A percentile compares a stretch with the other conserved stretches of the same genome.
phyloP scores from a whole-genome alignment of 2,329 filamentous ascomycete species.

The Pyricularia sp. region DNA sequence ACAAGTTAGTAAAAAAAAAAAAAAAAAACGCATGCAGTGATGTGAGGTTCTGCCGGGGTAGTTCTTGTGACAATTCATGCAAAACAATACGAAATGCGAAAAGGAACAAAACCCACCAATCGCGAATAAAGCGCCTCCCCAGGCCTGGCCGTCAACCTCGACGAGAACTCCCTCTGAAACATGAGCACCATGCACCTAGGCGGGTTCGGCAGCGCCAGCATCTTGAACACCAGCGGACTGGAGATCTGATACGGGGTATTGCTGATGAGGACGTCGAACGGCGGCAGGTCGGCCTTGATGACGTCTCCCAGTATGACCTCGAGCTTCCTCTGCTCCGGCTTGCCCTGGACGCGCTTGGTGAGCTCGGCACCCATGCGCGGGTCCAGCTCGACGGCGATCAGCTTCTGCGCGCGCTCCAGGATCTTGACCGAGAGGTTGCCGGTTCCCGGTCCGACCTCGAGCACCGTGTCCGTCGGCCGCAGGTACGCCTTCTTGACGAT shows the following conservation, averaged over 20 bases:
- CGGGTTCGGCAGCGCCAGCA: slow-evolving; percentile 68
- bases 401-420: slow-evolving; percentile 70
- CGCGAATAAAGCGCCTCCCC: slow-evolving; percentile 83
- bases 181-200: slow-evolving; percentile 57
- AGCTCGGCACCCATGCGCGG: slow-evolving; percentile 94
- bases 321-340: slow-evolving; percentile 67
- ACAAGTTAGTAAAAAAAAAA: not conserved
- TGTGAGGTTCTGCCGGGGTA: too few species aligned
- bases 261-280: slow-evolving; percentile 57
- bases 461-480: slow-evolving; percentile 79
- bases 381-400: slow-evolving; percentile 80
- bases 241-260: slow-evolving; percentile 76
- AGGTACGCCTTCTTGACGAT: slow-evolving; percentile 76
- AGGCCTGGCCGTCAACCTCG: slow-evolving; percentile 76
- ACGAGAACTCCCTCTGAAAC: slow-evolving; percentile 88
- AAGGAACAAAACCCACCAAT: slow-evolving; percentile 25
- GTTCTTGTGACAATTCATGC: too few species aligned
- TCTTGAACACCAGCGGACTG: slow-evolving; percentile 75
- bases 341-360: slow-evolving; percentile 84
- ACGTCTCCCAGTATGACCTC: slow-evolving; percentile 86
- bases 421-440: slow-evolving; percentile 82
- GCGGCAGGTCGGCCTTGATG: slow-evolving; percentile 66
- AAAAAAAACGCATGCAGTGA: too few species aligned
- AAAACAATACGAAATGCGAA: not conserved
- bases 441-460: slow-evolving; percentile 83